Base-by-base conservation (phyloP, 106 monocot genomes). In the Allium cepa region DNA sequence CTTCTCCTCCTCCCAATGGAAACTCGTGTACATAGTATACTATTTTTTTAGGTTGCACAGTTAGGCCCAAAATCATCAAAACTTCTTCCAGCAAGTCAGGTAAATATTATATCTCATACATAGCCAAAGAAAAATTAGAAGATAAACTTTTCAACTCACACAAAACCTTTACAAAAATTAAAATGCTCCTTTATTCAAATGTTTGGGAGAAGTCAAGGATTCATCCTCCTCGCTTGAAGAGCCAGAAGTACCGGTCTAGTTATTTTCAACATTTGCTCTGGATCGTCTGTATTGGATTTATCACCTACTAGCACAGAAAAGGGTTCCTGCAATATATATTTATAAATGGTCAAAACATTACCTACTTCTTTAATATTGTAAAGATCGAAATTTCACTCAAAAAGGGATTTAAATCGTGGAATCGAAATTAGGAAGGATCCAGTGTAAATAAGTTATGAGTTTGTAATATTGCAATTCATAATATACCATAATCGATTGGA, bases 241-340 rank as follows among this genome's bases (percentile, higher is more conserved):
- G 47, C 55, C 64, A 15, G 71, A 55, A 47, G 76, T 66, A 52
- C 69, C 69, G 62, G 76, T 79, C 15, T 78, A 84, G 10, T 66
- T 64, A 64, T 49, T 75, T 57, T 88, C 88, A 14, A 36, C 22
- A 14, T 8, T 26, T 8, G 59, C 74, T 63, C 84, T 78, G 10
- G 76, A 84, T 16, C 81, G 76, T 61, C 88, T 84, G 11, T 81
- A 78, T 12, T 84, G 75, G 66, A 88, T 79, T 88, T 84, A 14
- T 53, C 48, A 47, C 88, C 88, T 75, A 88, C 71, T 8, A n/a
- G n/a, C n/a, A n/a, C n/a, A n/a, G 88, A 84, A 52, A 88, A 88
- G 8, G 88, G 81, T 63, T 88, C 88, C 88, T 88, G 76, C 10
- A 0, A n/a, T 0, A 66, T 0, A 70, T 47, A 57, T 17, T 12